Evolutionary conservation across 306 rosid species (phyloP).

Genomic region (Cicer pinnatifidum): DNA sequence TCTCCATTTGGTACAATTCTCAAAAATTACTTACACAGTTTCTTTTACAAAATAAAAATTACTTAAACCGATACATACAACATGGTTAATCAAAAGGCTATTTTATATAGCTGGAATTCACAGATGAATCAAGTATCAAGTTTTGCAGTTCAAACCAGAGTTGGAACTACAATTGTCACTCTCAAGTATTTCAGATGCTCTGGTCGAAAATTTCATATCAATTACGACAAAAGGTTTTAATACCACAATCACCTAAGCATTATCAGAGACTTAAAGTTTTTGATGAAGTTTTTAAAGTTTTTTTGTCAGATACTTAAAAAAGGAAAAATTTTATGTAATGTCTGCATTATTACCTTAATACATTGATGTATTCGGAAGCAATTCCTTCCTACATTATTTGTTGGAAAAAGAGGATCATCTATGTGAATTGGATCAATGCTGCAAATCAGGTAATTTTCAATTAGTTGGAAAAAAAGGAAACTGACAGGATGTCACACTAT

Average conservation of each 20-base stretch:
- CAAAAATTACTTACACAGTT: background rate
- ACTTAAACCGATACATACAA: background rate
- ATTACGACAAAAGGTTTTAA: background rate
- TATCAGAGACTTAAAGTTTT: background rate
- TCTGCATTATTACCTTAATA: conserved; percentile 70
- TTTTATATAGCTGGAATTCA: conserved; percentile 1
- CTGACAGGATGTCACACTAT: conserved; percentile 21
- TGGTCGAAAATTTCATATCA: background rate
- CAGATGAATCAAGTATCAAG: background rate
- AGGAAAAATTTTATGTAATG: background rate
- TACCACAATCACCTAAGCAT: background rate
- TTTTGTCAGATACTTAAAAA: background rate
- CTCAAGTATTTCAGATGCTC: conserved; percentile 2
- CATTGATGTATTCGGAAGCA: conserved; percentile 98
- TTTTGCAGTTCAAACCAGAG: background rate
- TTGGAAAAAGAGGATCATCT: conserved; percentile 91
- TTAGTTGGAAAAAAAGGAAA: conserved; percentile 27
- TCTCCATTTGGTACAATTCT: background rate
- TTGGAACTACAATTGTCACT: conserved; percentile 17
- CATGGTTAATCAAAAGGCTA: conserved; percentile 26
- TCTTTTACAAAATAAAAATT: conserved; percentile 26
- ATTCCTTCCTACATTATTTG: conserved; percentile 94
- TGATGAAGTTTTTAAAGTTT: too few species aligned
- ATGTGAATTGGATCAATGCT: conserved; percentile 97
- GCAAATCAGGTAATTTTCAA: conserved; percentile 45